Conservation (phyloP, 306 rosid genomes). For the Chamaecrista fasciculata region DNA sequence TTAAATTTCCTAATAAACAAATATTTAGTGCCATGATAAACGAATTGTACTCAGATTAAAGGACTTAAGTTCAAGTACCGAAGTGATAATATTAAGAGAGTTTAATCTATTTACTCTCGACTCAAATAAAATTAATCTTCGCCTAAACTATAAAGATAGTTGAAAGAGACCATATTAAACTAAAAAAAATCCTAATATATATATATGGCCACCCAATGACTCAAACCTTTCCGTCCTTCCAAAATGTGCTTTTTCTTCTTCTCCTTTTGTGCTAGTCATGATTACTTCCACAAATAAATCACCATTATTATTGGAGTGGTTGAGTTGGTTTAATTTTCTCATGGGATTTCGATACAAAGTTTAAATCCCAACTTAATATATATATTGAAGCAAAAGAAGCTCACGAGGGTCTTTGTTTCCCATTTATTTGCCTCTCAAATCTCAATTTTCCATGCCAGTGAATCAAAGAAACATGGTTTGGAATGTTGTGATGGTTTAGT, state of each 20-base stretch:
- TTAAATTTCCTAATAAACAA: too few relatives aligned
- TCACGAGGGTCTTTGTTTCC: slow-evolving; percentile 17
- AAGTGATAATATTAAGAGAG: too few relatives aligned
- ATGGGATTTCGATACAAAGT: not conserved
- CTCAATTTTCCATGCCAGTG: not conserved
- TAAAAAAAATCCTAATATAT: slow-evolving; percentile 17
- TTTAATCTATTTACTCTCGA: too few relatives aligned
- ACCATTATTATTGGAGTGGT: slow-evolving; percentile 22
- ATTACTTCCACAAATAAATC: slow-evolving; percentile 41
- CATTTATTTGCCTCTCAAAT: slow-evolving; percentile 3
- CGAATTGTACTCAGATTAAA: too few relatives aligned
- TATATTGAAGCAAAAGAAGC: not conserved
- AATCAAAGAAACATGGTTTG: slow-evolving; percentile 14
- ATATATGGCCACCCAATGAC: not conserved
- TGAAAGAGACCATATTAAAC: too few relatives aligned
- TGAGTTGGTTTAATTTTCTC: slow-evolving; percentile 33
- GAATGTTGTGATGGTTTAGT: slow-evolving; percentile 21
- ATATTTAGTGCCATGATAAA: too few relatives aligned
- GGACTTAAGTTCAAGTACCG: too few relatives aligned
- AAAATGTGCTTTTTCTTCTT: slow-evolving; percentile 11
- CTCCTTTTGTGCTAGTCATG: slow-evolving; percentile 33
- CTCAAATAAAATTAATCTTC: too few relatives aligned
- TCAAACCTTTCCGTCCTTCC: slow-evolving; percentile 35
- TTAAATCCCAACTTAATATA: slow-evolving; percentile 5
- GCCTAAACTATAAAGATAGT: too few relatives aligned